Percentiles rank a stretch among this genome's conserved stretches.
Evolutionary conservation across 345 rosid genomes (phyloP).

Genomic region (Gossypium stocksii): DNA sequence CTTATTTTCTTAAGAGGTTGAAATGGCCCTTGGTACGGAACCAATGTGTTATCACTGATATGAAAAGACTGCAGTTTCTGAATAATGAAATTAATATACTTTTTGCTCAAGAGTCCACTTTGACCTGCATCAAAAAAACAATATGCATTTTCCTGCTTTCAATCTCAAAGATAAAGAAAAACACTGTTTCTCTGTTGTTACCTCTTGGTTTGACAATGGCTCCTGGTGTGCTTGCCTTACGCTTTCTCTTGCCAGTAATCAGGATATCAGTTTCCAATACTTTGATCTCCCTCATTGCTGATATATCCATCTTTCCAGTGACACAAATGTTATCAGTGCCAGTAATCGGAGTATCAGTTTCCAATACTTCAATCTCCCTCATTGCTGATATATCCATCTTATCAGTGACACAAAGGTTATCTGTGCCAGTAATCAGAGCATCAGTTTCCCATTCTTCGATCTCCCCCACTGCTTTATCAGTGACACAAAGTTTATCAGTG

Average conservation of each 20-base stretch:
- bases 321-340: no score
- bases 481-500: no score
- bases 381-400: background rate
- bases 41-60: constrained; percentile 13
- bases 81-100: background rate
- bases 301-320: background rate
- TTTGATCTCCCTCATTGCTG: background rate
- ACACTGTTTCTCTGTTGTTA: background rate
- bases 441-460: no score
- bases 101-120: background rate
- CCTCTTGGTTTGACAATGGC: constrained; percentile 7
- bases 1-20: background rate
- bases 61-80: constrained; percentile 5
- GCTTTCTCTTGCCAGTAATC: background rate
- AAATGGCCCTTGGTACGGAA: constrained; percentile 21
- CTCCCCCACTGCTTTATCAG: no score
- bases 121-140: background rate
- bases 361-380: background rate
- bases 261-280: background rate
- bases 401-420: background rate
- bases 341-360: background rate
- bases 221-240: background rate
- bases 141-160: background rate
- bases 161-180: background rate
- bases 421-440: no score